Evolutionary conservation across 768 basidiomycete species (phyloP).

Genomic region (Austroboletus eburneus): DNA sequence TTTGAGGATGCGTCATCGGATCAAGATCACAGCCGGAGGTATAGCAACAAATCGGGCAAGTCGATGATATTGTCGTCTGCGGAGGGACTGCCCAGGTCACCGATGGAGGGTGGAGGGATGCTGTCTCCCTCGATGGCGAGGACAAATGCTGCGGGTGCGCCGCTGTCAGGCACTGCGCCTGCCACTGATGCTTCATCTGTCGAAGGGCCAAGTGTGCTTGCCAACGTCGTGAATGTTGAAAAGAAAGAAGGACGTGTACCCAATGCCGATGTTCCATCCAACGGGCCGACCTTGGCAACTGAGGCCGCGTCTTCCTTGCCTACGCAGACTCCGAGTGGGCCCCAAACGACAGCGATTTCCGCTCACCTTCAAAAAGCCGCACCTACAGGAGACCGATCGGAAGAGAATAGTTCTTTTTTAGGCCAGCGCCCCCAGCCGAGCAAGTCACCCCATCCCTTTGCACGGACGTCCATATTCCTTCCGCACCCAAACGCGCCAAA

Average conservation of each 20-base stretch:
- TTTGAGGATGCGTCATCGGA: constrained; percentile 27
- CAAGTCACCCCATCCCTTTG: constrained; percentile 21
- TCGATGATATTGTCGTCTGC: constrained; percentile 10
- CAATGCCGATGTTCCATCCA: constrained; percentile 5
- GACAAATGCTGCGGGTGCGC: constrained; percentile 11
- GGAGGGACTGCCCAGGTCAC: constrained; percentile 12
- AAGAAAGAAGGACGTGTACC: constrained; percentile 4
- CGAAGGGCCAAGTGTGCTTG: constrained; percentile 2
- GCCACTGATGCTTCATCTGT: background rate
- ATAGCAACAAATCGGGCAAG: constrained; percentile 14
- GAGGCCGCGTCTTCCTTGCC: constrained; percentile 9
- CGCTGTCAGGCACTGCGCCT: background rate
- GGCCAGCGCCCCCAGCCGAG: constrained; percentile 23
- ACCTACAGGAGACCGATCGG: background rate
- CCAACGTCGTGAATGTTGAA: constrained; percentile 19
- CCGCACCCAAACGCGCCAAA: constrained; percentile 57
- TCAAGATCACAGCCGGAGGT: constrained; percentile 16
- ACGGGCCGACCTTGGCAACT: constrained; percentile 6
- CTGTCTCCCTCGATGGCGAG: constrained; percentile 15
- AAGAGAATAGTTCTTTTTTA: constrained; percentile 21
- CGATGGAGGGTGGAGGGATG: constrained; percentile 13
- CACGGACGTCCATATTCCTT: constrained; percentile 43
- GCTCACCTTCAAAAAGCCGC: constrained; percentile 16
- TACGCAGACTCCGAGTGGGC: constrained; percentile 8
- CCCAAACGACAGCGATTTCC: constrained; percentile 12